phyloP scores from a whole-genome alignment of 2,329 filamentous ascomycete species.

The Arthrobotrys sinensis region DNA sequence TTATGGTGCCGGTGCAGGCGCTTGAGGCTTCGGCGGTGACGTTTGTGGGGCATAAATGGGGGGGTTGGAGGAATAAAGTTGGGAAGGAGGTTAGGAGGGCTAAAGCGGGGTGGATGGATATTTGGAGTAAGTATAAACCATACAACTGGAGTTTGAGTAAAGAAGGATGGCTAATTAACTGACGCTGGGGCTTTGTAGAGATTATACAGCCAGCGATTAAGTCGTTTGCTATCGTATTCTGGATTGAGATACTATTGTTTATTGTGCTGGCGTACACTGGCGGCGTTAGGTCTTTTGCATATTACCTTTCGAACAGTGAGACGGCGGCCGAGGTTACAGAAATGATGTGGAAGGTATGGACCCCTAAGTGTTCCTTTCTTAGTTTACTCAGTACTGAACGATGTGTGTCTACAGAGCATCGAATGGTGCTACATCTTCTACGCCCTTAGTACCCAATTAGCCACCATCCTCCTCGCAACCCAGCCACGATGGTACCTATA shows the following conservation, averaged over 20 bases:
- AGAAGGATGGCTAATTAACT: not conserved
- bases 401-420: conserved; percentile 68
- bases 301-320: conserved; percentile 74
- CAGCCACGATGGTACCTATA: conserved; percentile 78
- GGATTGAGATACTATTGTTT: conserved; percentile 75
- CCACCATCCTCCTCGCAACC: conserved; percentile 76
- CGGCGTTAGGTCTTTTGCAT: conserved; percentile 75
- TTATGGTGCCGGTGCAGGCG: conserved; percentile 81
- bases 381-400: conserved; percentile 9
- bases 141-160: too few species aligned
- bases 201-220: conserved; percentile 73
- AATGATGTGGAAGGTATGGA: conserved; percentile 75
- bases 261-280: conserved; percentile 74
- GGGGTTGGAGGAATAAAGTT: conserved; percentile 69
- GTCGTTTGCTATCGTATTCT: conserved; percentile 72
- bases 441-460: conserved; percentile 76
- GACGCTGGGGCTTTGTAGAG: conserved; percentile 61
- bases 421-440: conserved; percentile 81
- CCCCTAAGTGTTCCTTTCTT: not conserved
- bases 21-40: conserved; percentile 77
- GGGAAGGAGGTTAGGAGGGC: conserved; percentile 65
- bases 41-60: conserved; percentile 79
- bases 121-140: conserved; percentile 66
- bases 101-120: conserved; percentile 65
- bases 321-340: conserved; percentile 75